Conservation (phyloP, 331 rosid species). For the Ulmus americana region DNA sequence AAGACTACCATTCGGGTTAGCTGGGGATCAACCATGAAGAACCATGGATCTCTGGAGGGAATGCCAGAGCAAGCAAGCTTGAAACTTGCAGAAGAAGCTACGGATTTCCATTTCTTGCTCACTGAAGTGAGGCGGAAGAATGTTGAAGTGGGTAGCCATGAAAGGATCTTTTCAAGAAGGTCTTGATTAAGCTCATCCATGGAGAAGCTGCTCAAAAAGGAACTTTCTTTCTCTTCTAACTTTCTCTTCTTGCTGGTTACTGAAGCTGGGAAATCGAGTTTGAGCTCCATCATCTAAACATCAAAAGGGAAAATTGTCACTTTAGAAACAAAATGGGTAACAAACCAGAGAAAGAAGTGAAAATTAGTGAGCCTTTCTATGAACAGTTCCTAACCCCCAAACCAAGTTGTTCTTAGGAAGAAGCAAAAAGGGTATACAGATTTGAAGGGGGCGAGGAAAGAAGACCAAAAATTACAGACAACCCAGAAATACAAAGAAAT, state of each 20-base stretch:
- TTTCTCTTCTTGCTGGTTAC: slow-evolving; percentile 59
- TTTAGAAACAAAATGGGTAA: not conserved
- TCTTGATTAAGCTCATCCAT: slow-evolving; percentile 85
- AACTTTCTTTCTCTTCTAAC: slow-evolving; percentile 32
- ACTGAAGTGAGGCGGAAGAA: slow-evolving; percentile 80
- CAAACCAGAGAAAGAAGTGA: slow-evolving; percentile 1
- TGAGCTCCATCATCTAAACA: slow-evolving; percentile 43
- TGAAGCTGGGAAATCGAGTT: slow-evolving; percentile 15
- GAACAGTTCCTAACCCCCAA: not conserved
- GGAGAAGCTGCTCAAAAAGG: slow-evolving; percentile 30
- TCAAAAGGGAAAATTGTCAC: slow-evolving; percentile 16
- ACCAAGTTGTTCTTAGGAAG: not conserved
- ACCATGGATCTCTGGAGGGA: slow-evolving; percentile 82
- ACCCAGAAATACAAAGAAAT: too few species aligned
- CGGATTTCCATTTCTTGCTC: slow-evolving; percentile 91
- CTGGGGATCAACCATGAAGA: slow-evolving; percentile 74
- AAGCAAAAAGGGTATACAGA: not conserved
- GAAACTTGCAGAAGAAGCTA: slow-evolving; percentile 64
- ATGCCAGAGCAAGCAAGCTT: slow-evolving; percentile 72
- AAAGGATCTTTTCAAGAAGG: slow-evolving; percentile 77
- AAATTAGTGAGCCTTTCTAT: not conserved
- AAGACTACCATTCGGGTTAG: slow-evolving; percentile 55
- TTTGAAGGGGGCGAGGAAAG: not conserved
- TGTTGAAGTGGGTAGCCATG: slow-evolving; percentile 83
- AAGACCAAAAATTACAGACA: too few species aligned